Base-by-base conservation (phyloP, 257 asterid genomes). In the Vinca minor region DNA sequence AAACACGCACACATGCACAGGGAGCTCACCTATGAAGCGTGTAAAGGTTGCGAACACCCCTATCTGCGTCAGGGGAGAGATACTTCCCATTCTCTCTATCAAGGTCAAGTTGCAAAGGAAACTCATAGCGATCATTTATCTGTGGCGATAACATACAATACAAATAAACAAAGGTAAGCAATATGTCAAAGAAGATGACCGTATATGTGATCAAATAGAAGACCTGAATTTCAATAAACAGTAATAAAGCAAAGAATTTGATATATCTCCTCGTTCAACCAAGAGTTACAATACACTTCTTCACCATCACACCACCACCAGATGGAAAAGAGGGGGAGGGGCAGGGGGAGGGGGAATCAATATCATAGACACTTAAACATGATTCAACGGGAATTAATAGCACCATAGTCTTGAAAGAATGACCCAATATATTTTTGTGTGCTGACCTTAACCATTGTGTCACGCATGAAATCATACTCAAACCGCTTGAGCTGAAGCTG, bases 401-500 rank as follows among this genome's bases (percentile, higher is more conserved):
- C 36, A 55, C n/a, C 23, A 18, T 5, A 17, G 28, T 25, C 3
- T 17, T 42, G 47, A 10, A 31, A 7, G 8, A 41, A 8, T 25
- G 34, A 14, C 38, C 21, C 20, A 38, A 25, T 11, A 63, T 64
- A 21, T 41, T 9, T 54, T 59, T 59, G 9, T 25, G 49, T 8
- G 69, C 96, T 75, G 63, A 92, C 98, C 98, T 92, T 92, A 64
- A 92, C 95, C 96, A 89, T 92, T 13, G 97, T 84, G 75, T 89
- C 97, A 67, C 96, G 82, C 95, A 87, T 81, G 68, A 85, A 92
- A 83, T 92, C 98, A 62, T 92, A 92, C 81, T 92, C 98, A 74
- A 92, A 92, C 45, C 96, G 90, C 83, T 92, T 92, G 69, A 92
- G 86, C 83, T 92, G 97, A 76, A 92, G 97, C 89, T 92, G 98